A percentile compares a stretch with the other conserved stretches of the same genome.
Conservation (phyloP, 345 rosid species). For the Erucastrum elatum region DNA sequence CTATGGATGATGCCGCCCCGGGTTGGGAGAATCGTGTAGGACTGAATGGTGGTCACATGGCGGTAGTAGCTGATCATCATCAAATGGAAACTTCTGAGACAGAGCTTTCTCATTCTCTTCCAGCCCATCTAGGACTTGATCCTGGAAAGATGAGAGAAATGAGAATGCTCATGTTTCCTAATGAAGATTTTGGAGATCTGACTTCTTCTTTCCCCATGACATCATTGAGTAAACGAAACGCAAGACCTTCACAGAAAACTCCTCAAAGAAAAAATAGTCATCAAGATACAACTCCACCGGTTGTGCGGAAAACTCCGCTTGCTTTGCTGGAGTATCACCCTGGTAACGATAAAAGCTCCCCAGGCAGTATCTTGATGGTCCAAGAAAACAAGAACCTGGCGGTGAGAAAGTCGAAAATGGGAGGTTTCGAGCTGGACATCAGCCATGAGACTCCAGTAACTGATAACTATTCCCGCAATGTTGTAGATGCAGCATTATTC, state of each 20-base stretch:
- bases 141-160: slow-evolving; percentile 82
- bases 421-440: slow-evolving; percentile 79
- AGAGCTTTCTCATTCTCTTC: slow-evolving; percentile 93
- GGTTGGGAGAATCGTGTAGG: slow-evolving; percentile 43
- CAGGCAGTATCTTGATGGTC: slow-evolving; percentile 67
- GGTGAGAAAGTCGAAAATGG: slow-evolving; percentile 48
- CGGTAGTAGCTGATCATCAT: slow-evolving; percentile 44
- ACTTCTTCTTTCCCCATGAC: slow-evolving; percentile 43
- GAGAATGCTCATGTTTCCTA: slow-evolving; percentile 91
- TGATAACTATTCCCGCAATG: slow-evolving; percentile 65
- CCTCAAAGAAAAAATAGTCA: slow-evolving; percentile 48
- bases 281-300: slow-evolving; percentile 36
- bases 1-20: slow-evolving; percentile 57
- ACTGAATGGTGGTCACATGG: slow-evolving; percentile 42
- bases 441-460: slow-evolving; percentile 63
- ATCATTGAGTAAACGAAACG: slow-evolving; percentile 49
- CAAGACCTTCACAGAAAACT: slow-evolving; percentile 47
- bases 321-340: slow-evolving; percentile 81
- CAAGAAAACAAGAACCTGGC: slow-evolving; percentile 69
- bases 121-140: slow-evolving; percentile 91
- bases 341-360: slow-evolving; percentile 50
- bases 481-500: slow-evolving; percentile 93
- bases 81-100: slow-evolving; percentile 51
- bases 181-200: slow-evolving; percentile 53
- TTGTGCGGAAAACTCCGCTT: slow-evolving; percentile 63